Base-by-base conservation (phyloP, 73 alveolate genomes). In the Paramecium tetraurelia region DNA sequence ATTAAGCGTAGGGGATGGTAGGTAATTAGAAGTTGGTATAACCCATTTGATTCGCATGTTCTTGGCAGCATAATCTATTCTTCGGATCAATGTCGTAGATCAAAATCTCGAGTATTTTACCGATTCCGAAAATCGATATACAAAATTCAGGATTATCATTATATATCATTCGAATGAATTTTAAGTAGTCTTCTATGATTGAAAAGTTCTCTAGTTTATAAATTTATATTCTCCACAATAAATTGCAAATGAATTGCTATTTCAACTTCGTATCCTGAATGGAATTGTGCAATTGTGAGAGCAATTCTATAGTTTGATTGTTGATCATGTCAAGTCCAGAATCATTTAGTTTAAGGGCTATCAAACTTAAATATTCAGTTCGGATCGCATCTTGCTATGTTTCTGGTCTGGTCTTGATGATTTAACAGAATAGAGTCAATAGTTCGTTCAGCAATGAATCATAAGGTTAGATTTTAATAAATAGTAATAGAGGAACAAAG, bases 61-160 rank as follows among this genome's bases (percentile, higher is more conserved):
- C 90, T 80, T 80, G 46, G 46, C 90, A 80, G 43, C 90, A 80
- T 43, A 80, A 48, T 48, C 90, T 80, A 80, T 80, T 48, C 7
- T 40, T 80, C 4, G 90, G 90, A 80, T 80, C 90, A 27, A 80
- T 80, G 22, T 80, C 90, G 46, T 80, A 80, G 22, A 80, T 43
- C 57, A 80, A 22, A 1, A 80, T 48, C 43, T 80, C 90, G 2
- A 80, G 22, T 40, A 80, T 80, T 46, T 40, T 31, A 22, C 57
- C 46, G 7, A 80, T 80, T 9, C 90, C 90, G 14, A 44, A 80
- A 20, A 80, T 46, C 1, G 46, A 31, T 21, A 80, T 80, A 24
- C 38, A 80, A 21, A 80, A 80, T 48, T 80, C 90, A 41, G 90
- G 70, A 46, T 41, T 80, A 7, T 27, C 14, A 80, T 80, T 80